Evolutionary conservation across 2,329 filamentous ascomycete species (phyloP).

Genomic region (Xylariaceae sp.): DNA sequence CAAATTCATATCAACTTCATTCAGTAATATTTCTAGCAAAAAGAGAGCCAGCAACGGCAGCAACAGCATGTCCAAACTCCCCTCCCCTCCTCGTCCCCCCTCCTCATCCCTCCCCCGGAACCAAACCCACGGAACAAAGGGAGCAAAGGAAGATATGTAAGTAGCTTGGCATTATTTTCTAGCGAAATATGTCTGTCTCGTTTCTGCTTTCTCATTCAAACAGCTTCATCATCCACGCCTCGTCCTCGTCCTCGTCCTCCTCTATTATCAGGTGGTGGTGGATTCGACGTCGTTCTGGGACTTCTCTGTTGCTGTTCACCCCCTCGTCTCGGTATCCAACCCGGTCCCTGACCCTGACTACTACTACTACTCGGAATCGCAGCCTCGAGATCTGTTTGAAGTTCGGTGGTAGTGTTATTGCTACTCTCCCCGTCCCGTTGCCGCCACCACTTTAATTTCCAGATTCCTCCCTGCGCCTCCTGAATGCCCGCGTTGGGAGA

Average conservation of each 20-base stretch:
- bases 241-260: background rate
- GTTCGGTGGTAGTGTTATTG: conserved; percentile 8
- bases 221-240: conserved; percentile 25
- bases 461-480: conserved; percentile 47
- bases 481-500: conserved; percentile 37
- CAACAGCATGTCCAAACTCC: too few relatives aligned
- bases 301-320: conserved; percentile 13
- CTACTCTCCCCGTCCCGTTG: conserved; percentile 14
- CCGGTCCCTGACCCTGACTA: conserved; percentile 16
- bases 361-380: conserved; percentile 21
- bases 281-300: conserved; percentile 9
- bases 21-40: too few relatives aligned
- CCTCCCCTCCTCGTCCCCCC: too few relatives aligned
- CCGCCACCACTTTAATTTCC: conserved; percentile 53
- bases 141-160: conserved; percentile 3
- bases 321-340: conserved; percentile 16
- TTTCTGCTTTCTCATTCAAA: conserved; percentile 14
- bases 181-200: background rate
- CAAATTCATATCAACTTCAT: too few relatives aligned
- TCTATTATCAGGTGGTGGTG: conserved; percentile 1
- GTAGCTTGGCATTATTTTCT: background rate
- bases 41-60: too few relatives aligned
- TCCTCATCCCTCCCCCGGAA: too few relatives aligned
- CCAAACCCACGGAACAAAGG: background rate
- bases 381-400: conserved; percentile 20